These are phyloP conservation scores for Phascolomyces articulosus DNA, from an alignment of 371 early-diverging fungal genomes.

Conservation along the genomic window DNA sequence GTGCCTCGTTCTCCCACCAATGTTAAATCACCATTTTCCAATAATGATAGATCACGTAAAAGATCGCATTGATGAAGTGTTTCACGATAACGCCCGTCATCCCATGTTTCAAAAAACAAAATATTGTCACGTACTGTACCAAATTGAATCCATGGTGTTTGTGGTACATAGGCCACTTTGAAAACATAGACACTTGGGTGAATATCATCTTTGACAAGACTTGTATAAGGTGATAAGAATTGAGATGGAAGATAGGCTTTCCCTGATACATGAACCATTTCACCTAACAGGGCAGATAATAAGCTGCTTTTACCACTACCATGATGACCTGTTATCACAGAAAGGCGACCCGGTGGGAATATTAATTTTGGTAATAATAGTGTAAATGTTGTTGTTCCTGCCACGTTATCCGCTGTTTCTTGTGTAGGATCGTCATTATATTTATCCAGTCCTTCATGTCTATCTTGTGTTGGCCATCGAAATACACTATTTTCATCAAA, in stretches of 20 bases:
- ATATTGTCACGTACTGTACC: conserved; percentile 84
- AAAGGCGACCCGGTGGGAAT: conserved; percentile 63
- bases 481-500: conserved; percentile 25
- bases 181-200: conserved; percentile 20
- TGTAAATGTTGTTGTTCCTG: conserved; percentile 11
- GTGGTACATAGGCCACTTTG: conserved; percentile 73
- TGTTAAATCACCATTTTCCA: conserved; percentile 85
- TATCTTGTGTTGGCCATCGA: conserved; percentile 25
- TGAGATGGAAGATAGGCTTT: conserved; percentile 44
- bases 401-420: neutral
- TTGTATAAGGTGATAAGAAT: conserved; percentile 15
- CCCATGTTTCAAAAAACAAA: conserved; percentile 75
- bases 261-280: conserved; percentile 54
- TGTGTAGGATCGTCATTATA: neutral
- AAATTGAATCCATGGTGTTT: conserved; percentile 82
- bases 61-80: conserved; percentile 72
- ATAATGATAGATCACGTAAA: conserved; percentile 73
- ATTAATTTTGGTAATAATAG: conserved; percentile 30
- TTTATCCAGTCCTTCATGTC: neutral
- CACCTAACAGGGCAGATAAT: conserved; percentile 69
- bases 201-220: conserved; percentile 20
- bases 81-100: conserved; percentile 64
- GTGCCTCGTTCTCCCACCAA: conserved; percentile 65
- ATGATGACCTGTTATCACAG: conserved; percentile 65
- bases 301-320: conserved; percentile 72